Evolutionary conservation across 176 grass and related monocot genomes (phyloP).

Genomic region (Saccharum officinarum): DNA sequence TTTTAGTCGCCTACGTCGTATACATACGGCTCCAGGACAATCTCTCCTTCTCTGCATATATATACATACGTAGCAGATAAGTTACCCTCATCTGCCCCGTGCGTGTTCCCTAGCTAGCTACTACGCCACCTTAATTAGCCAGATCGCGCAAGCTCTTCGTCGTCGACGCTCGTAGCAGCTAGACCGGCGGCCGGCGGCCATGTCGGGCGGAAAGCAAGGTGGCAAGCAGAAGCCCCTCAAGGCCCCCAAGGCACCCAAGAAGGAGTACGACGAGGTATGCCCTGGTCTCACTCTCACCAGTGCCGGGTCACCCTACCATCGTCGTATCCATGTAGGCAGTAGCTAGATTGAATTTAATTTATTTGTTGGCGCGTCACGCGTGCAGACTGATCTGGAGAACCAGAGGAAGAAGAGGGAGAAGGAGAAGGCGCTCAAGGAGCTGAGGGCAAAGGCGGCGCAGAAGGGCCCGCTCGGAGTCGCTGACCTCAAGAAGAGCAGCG

Average conservation of each 20-base stretch:
- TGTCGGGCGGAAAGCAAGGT: constrained; percentile 15
- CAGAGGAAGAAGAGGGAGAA: constrained; percentile 53
- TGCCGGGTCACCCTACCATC: too few species aligned
- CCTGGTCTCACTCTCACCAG: too few species aligned
- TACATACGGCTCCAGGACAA: too few species aligned
- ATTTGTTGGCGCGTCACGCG: too few species aligned
- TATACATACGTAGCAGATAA: background rate
- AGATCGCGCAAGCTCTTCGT: background rate
- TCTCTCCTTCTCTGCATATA: too few species aligned
- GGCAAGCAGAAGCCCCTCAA: constrained; percentile 59
- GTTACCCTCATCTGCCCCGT: background rate
- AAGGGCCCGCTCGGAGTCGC: constrained; percentile 46
- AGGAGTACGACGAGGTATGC: constrained; percentile 45
- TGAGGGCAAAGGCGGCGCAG: constrained; percentile 49
- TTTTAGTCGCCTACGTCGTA: too few species aligned
- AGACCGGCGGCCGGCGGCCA: background rate
- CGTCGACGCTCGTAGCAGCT: too few species aligned
- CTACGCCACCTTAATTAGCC: too few species aligned
- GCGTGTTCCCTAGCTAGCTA: too few species aligned
- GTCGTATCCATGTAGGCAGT: too few species aligned
- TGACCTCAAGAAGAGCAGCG: constrained; percentile 53
- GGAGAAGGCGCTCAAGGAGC: constrained; percentile 61
- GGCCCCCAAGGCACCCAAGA: constrained; percentile 42
- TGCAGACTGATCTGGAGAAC: constrained; percentile 39
- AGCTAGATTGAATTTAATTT: too few species aligned